phyloP scores from a whole-genome alignment of 345 rosid genomes.

The Eucalyptus marginata region DNA sequence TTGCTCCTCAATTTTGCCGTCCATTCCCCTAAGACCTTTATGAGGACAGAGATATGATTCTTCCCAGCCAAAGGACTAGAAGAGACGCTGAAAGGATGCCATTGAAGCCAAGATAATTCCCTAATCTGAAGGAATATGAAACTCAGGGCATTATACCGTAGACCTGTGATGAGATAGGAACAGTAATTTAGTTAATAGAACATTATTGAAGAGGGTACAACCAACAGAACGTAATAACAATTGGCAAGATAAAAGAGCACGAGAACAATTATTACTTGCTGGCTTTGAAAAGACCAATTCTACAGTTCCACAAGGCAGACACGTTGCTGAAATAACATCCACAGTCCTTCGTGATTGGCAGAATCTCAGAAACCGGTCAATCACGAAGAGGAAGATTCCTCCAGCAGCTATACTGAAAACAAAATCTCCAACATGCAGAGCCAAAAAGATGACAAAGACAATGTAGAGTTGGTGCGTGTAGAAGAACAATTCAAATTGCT shows the following conservation, averaged over 20 bases:
- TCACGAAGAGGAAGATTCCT: constrained; percentile 67
- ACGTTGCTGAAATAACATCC: constrained; percentile 58
- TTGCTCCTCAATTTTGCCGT: constrained; percentile 52
- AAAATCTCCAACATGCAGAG: constrained; percentile 76
- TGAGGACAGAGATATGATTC: constrained; percentile 56
- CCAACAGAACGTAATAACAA: background rate
- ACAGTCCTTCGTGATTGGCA: constrained; percentile 76
- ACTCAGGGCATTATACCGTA: constrained; percentile 77
- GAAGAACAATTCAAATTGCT: constrained; percentile 79
- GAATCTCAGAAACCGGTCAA: constrained; percentile 92
- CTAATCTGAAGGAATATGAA: constrained; percentile 78
- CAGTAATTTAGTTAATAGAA: background rate
- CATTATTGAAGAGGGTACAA: background rate
- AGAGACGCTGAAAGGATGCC: constrained; percentile 98
- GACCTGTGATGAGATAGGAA: constrained; percentile 14
- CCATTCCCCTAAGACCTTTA: constrained; percentile 87
- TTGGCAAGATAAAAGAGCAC: background rate
- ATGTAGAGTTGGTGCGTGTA: constrained; percentile 91
- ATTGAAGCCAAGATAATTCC: constrained; percentile 85
- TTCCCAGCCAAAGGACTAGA: constrained; percentile 83
- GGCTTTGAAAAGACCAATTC: constrained; percentile 76
- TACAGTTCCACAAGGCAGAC: constrained; percentile 78
- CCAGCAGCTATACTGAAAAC: constrained; percentile 67
- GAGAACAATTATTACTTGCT: constrained; percentile 27
- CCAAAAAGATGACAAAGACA: constrained; percentile 70